Evolutionary conservation across 208 protist species (phyloP).

Genomic region (Sergeia podlipaevii): DNA sequence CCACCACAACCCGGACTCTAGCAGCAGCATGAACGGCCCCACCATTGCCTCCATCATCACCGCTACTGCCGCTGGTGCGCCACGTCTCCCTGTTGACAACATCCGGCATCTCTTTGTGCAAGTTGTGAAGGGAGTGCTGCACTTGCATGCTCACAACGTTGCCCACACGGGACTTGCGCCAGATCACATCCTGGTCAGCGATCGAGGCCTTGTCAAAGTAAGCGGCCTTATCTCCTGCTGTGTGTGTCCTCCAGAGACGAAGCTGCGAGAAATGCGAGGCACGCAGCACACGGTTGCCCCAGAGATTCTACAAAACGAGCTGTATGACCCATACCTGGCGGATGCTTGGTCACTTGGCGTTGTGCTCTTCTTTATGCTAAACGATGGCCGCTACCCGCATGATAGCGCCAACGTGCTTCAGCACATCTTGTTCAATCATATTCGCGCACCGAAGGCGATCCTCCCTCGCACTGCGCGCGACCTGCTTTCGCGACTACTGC

Average conservation of each 20-base stretch:
- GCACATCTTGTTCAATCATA: conserved; percentile 67
- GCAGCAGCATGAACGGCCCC: too few species aligned
- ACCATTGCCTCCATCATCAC: too few species aligned
- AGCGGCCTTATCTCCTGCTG: conserved; percentile 72
- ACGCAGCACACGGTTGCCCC: conserved; percentile 85
- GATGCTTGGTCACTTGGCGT: conserved; percentile 85
- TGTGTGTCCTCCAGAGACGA: conserved; percentile 40
- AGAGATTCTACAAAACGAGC: conserved; percentile 52
- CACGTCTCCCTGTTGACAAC: background rate
- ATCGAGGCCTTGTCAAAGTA: conserved; percentile 58
- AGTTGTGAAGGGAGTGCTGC: conserved; percentile 60
- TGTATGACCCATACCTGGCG: conserved; percentile 75
- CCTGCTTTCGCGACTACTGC: conserved; percentile 53
- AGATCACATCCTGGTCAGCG: conserved; percentile 78
- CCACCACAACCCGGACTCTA: background rate
- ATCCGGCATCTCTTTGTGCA: conserved; percentile 55
- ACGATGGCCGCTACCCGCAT: conserved; percentile 79
- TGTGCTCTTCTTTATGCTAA: conserved; percentile 86
- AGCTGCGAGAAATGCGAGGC: conserved; percentile 55
- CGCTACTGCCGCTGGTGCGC: background rate
- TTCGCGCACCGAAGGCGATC: conserved; percentile 34
- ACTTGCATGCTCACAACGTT: conserved; percentile 71
- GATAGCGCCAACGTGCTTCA: conserved; percentile 87
- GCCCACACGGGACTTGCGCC: conserved; percentile 81
- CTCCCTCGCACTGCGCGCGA: conserved; percentile 48